Base-by-base conservation (phyloP, 805 yeast species). In the Wickerhamiella brachini region DNA sequence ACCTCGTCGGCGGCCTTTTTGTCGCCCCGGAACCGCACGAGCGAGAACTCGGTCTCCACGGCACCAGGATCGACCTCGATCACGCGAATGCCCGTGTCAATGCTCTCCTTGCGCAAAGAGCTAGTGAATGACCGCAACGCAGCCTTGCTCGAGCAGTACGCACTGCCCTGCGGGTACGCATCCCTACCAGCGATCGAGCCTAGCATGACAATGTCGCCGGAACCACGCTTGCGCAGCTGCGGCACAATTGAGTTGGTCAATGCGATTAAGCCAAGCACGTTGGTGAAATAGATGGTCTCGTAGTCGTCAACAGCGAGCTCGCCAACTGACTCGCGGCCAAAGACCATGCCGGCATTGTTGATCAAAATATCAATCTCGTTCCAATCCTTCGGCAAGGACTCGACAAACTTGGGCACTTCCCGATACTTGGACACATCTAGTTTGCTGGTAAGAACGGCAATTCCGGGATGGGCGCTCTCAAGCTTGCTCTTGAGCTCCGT, bases 221-320 rank as follows among this genome's bases (percentile, higher is more conserved):
- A 51, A 78, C 83, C 79, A 59, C 83, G 80, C 52, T 73, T 71
- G 63, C 83, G 80, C 75, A 89, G 78, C 48, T 77, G 75, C 42
- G 82, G 81, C 45, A 90, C 68, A 23, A 88, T 74, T 5, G 82
- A 79, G 66, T 90, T 95, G 6, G 96, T 88, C 55, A 89, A 68
- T 29, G 83, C 78, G 54, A 89, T 84, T 66, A 89, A 72, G 2
- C 95, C 97, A 52, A 86, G 64, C 2, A 90, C 96, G 62, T 89
- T 90, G 53, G 96, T 87, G 60, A 82, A 74, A 67, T 85, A 81
- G 87, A 87, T 86, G 46, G 75, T 78, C 47, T 74, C 71, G 46
- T 87, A 77, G 62, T 88, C 95, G 5, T 68, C 68, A n/a, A 72
- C 67, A 1, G 67, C 66, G 55, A 90, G 79, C 4, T 71, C 68